Base-by-base conservation (phyloP, 1,284 basidiomycete species). In the Heterobasidion irregulare region DNA sequence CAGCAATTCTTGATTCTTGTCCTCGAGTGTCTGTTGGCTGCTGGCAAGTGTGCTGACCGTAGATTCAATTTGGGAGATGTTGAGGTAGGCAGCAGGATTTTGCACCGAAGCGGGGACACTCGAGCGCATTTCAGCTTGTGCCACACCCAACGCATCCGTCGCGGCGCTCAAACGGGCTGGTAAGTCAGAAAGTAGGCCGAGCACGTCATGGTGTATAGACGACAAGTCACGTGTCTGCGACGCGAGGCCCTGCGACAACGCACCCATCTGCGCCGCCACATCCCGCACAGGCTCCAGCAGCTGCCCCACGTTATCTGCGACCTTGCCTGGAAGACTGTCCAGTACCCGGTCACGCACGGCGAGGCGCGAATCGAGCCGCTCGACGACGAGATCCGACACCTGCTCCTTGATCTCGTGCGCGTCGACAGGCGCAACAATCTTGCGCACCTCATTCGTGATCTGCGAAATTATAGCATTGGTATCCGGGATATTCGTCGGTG, bases 351-450 rank as follows among this genome's bases (percentile, higher is more conserved):
- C 88, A 15, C 88, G 77, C 34, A 89, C 82, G 19, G 87, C 79
- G 49, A 92, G 75, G 13, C 89, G 80, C 9, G 89, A 86, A 62
- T 91, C 87, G 15, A 92, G 73, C 32, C 89, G 80, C 65, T 89
- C 89, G 3, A 92, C 86, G 5, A 92, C 89, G 26, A 92, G 78
- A 66, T 91, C 89, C 2, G 89, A 87, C 1, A 92, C 87, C 62
- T 89, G 86, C 64, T 91, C 89, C 72, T 89, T 90, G 66, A 92
- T 87, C 64, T 86, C 84, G 63, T 89, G 86, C 0, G 87, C 81
- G 61, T 92, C 89, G 36, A 91, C 79, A 0, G 86, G 85, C 0
- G 81, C 83, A 55, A 89, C 82, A 38, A 82, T 77, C 47, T 78
- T 77, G 56, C 83, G 79, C 44, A 92, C 76, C 66, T 90, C 88